phyloP scores from a whole-genome alignment of 2,329 filamentous ascomycete genomes.

The Westerdykella aurantiaca region DNA sequence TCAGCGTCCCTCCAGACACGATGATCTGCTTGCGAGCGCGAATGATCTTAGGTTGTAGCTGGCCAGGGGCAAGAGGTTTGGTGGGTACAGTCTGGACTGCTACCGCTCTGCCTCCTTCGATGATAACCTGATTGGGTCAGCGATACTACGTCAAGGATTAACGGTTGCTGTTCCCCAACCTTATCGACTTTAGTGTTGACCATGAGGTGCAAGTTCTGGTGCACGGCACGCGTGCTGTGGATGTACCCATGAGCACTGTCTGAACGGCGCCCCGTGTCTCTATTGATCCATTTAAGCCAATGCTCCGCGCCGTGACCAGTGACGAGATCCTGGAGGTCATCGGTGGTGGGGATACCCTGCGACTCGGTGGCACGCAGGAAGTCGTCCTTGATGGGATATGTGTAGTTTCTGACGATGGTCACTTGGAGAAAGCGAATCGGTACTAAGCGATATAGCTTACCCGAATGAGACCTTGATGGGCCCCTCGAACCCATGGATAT shows the following conservation, averaged over 20 bases:
- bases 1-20: slow-evolving; percentile 65
- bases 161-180: slow-evolving; percentile 11
- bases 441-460: background rate
- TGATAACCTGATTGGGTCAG: slow-evolving; percentile 46
- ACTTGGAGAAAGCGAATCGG: too few species aligned
- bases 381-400: slow-evolving; percentile 76
- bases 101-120: slow-evolving; percentile 66
- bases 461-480: slow-evolving; percentile 77
- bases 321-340: slow-evolving; percentile 67
- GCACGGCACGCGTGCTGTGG: slow-evolving; percentile 65
- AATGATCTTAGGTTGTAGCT: slow-evolving; percentile 53
- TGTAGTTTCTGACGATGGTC: slow-evolving; percentile 51
- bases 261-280: slow-evolving; percentile 61
- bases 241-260: slow-evolving; percentile 75
- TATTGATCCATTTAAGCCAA: slow-evolving; percentile 83
- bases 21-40: slow-evolving; percentile 68
- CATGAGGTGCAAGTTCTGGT: slow-evolving; percentile 65
- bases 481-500: slow-evolving; percentile 70
- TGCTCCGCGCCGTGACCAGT: slow-evolving; percentile 68
- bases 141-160: background rate
- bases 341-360: slow-evolving; percentile 67
- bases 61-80: slow-evolving; percentile 58
- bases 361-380: slow-evolving; percentile 68
- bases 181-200: slow-evolving; percentile 75
- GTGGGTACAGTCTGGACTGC: slow-evolving; percentile 65